phyloP scores from a whole-genome alignment of 75 land plant genomes.

The Larix kaempferi region DNA sequence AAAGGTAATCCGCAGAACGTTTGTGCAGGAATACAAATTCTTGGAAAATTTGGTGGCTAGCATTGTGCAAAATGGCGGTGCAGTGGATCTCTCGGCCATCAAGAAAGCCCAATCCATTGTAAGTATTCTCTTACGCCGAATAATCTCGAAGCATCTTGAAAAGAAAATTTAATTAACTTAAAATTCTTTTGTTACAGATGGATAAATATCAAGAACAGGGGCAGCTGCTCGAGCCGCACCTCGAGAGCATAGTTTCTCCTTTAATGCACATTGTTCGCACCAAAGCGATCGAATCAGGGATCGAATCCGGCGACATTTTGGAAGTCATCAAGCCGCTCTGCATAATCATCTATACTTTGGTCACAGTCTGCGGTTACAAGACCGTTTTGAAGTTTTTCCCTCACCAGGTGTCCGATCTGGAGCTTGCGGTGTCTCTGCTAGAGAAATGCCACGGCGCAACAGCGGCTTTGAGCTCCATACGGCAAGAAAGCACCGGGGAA shows the following conservation, averaged over 20 bases:
- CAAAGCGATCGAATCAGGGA: slow-evolving; percentile 39
- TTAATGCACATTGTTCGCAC: slow-evolving; percentile 71
- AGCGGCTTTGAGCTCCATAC: slow-evolving; percentile 42
- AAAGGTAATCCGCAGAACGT: slow-evolving; percentile 53
- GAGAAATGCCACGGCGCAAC: slow-evolving; percentile 65
- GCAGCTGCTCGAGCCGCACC: slow-evolving; percentile 83
- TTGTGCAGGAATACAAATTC: slow-evolving; percentile 69
- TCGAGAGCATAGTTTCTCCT: slow-evolving; percentile 83
- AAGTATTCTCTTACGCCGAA: slow-evolving; percentile 5
- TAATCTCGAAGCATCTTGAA: too few relatives aligned
- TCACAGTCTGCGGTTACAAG: slow-evolving; percentile 94
- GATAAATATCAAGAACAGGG: slow-evolving; percentile 99
- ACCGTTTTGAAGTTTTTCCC: slow-evolving; percentile 90
- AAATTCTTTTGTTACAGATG: slow-evolving; percentile 44
- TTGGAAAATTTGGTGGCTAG: slow-evolving; percentile 57
- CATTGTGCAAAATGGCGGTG: slow-evolving; percentile 61
- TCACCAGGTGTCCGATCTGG: slow-evolving; percentile 94
- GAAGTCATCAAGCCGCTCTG: slow-evolving; percentile 76
- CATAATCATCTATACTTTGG: slow-evolving; percentile 72
- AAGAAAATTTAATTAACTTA: too few relatives aligned
- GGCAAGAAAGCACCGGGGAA: slow-evolving; percentile 95
- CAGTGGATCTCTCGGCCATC: slow-evolving; percentile 46
- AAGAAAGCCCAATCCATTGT: slow-evolving; percentile 85
- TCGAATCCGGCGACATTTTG: slow-evolving; percentile 31
- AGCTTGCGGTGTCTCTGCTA: slow-evolving; percentile 77